phyloP scores from a whole-genome alignment of 257 asterid species.

The Salvia hispanica region DNA sequence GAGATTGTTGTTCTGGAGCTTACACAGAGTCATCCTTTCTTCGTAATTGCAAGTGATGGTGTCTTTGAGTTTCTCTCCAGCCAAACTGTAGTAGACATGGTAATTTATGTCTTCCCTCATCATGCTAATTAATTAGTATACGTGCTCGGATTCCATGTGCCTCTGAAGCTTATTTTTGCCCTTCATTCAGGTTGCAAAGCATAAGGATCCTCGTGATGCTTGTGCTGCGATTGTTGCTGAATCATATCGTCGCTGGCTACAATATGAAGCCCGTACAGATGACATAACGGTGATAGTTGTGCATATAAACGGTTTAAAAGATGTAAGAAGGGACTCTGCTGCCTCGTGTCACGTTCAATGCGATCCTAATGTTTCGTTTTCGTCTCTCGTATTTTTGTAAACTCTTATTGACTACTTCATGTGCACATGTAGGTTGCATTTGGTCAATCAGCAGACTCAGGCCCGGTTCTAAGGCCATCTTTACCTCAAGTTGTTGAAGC shows the following conservation, averaged over 20 bases:
- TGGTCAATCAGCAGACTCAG: slow-evolving; percentile 47
- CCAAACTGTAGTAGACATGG: slow-evolving; percentile 96
- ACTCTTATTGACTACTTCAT: slow-evolving; percentile 26
- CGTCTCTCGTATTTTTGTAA: slow-evolving; percentile 23
- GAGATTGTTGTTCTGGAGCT: slow-evolving; percentile 88
- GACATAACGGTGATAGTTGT: slow-evolving; percentile 94
- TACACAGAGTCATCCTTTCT: slow-evolving; percentile 72
- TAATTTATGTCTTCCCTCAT: slow-evolving; percentile 35
- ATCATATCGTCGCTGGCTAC: slow-evolving; percentile 95
- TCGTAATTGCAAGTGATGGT: slow-evolving; percentile 93
- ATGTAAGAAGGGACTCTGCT: slow-evolving; percentile 50
- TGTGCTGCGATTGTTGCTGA: slow-evolving; percentile 99
- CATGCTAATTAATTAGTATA: not conserved
- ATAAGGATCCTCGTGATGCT: slow-evolving; percentile 96
- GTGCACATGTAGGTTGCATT: slow-evolving; percentile 47
- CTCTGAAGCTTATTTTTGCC: slow-evolving; percentile 24
- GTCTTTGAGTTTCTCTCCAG: slow-evolving; percentile 95
- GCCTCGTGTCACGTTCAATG: slow-evolving; percentile 19
- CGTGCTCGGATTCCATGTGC: slow-evolving; percentile 3
- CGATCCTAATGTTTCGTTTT: slow-evolving; percentile 11
- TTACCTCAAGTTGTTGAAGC: slow-evolving; percentile 78
- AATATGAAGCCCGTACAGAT: slow-evolving; percentile 97
- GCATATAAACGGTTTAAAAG: slow-evolving; percentile 71
- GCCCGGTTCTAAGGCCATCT: slow-evolving; percentile 54
- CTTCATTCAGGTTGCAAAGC: slow-evolving; percentile 61